These are phyloP conservation scores for Cryphonectria naterciae DNA, from an alignment of 2,329 filamentous ascomycete species.

Conservation along the genomic window DNA sequence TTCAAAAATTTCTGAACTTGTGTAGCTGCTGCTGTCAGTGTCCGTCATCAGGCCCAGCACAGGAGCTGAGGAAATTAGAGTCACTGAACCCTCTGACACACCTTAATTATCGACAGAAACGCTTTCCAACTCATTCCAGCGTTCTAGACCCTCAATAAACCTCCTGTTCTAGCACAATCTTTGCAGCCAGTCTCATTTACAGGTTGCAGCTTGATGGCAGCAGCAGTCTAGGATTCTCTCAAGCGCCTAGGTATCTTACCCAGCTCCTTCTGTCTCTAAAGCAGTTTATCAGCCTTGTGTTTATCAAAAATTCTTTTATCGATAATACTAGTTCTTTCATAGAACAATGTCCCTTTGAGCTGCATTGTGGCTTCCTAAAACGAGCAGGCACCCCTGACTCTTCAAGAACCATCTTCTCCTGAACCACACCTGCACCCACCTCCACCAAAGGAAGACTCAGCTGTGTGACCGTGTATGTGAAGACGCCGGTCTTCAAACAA, in stretches of 20 bases:
- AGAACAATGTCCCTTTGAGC: background rate
- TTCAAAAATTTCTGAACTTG: background rate
- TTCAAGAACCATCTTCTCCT: background rate
- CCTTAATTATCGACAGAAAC: background rate
- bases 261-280: background rate
- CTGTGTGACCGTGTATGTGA: background rate
- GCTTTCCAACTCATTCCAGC: background rate
- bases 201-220: background rate
- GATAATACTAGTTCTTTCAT: too few relatives aligned
- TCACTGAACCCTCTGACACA: background rate
- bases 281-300: background rate
- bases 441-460: background rate
- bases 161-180: background rate
- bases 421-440: background rate
- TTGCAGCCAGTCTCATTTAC: background rate
- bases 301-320: too few relatives aligned
- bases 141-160: background rate
- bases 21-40: background rate
- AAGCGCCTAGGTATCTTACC: background rate
- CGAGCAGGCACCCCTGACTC: background rate
- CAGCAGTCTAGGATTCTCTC: background rate
- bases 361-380: background rate
- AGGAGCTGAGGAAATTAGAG: background rate
- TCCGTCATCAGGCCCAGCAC: background rate
- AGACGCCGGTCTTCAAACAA: background rate